These are phyloP conservation scores for Salvia splendens DNA, from an alignment of 257 asterid genomes.

Conservation along the genomic window DNA sequence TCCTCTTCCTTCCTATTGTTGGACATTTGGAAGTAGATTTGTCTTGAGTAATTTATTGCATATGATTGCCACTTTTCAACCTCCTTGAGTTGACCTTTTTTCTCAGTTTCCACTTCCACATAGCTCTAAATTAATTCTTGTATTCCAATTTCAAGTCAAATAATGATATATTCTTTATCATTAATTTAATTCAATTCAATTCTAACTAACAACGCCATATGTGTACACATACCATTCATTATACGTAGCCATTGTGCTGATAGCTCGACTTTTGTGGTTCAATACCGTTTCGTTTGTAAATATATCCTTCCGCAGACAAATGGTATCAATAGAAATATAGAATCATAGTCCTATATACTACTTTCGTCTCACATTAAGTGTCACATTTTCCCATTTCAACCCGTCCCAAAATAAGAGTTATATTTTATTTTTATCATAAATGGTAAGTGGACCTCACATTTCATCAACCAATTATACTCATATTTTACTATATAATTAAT, in stretches of 20 bases:
- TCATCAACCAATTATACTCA: too few species aligned
- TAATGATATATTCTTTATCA: neutral
- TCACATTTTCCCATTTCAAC: too few species aligned
- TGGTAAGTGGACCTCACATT: too few species aligned
- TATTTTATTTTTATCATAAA: too few species aligned
- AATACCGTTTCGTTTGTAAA: too few species aligned
- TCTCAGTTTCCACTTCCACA: neutral
- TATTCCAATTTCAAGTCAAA: neutral
- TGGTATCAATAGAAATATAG: too few species aligned
- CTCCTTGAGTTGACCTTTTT: neutral
- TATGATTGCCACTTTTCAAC: slow-evolving; percentile 28
- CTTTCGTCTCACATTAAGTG: too few species aligned
- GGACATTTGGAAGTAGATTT: neutral
- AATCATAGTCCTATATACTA: too few species aligned
- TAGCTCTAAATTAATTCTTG: neutral
- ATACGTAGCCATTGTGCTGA: slow-evolving; percentile 10
- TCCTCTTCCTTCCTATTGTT: neutral
- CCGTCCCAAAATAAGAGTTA: too few species aligned
- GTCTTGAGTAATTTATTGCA: neutral
- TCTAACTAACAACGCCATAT: slow-evolving; percentile 5
- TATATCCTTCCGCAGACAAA: too few species aligned
- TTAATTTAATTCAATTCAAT: slow-evolving; percentile 5
- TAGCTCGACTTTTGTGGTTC: too few species aligned
- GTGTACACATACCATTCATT: slow-evolving; percentile 16
- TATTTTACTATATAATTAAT: too few species aligned